Base-by-base conservation (phyloP, 192 early-diverging fungal species). In the Gryganskiella cystojenkinii region DNA sequence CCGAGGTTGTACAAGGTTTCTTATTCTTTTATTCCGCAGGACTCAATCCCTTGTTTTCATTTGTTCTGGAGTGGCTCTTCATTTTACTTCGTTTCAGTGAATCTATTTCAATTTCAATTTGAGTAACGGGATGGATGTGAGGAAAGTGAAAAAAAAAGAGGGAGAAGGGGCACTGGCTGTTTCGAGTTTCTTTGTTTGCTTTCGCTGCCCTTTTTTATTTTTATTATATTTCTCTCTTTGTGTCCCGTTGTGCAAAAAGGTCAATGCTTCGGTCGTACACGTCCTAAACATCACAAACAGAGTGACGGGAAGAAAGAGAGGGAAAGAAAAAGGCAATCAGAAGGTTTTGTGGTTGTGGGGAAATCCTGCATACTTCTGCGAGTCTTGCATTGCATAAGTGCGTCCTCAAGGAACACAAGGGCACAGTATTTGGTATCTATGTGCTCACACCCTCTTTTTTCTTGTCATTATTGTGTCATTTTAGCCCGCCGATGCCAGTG, bases 191-290 rank as follows among this genome's bases (percentile, higher is more conserved):
- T 8, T 59, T 42, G 35, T 42, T 9, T 40, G 20, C 14, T 56
- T 34, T 22, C 52, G 13, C 7, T 30, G 3, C 24, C 3, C 15
- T 53, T 4, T 28, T 53, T 53, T 27, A 30, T 47, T 53, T 47
- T 47, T 61, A n/a, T n/a, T 22, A 50, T 44, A 17, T 27, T 27
- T 55, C 53, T 61, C 19, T 61, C 20, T 6, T 63, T 50, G 31
- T 49, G 44, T 34, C 31, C 8, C 31, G 31, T 30, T 27, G n/a
- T 13, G 33, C 43, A 43, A 3, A 4, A 14, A 24, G 33, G 49
- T 68, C 47, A 51, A 68, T 59, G 49, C 56, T 68, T 68, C 66
- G 13, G 56, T 68, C 14, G 56, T 60, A 68, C 47, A 22, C 37
- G 13, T 13, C 13, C 37, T n/a, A n/a, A n/a, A n/a, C 37, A 40